Evolutionary conservation across 1,284 basidiomycete genomes (phyloP), one percentile per base, ranked within the genome.

Genomic region (Boletus hoseneyae): DNA sequence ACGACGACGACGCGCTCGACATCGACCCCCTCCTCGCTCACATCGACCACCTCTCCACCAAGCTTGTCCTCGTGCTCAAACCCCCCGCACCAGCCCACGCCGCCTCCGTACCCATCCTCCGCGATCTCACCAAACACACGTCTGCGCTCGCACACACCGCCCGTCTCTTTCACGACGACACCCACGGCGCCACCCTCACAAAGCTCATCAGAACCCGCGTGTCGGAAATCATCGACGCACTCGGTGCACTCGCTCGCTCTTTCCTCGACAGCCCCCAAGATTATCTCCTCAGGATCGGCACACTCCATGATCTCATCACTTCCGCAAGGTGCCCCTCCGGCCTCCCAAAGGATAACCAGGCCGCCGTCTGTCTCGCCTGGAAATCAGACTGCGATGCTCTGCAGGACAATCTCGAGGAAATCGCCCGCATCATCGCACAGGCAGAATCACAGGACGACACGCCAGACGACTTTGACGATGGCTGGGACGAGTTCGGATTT

Each of bases 401-500:
- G 35, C 72, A 77, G 18, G 88, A 91, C 61, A 80, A 77, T 7
- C 60, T 81, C 30, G 65, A 71, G 4, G 87, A 90, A 57, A 67
- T 87, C 8, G 70, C 71, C 30, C 76, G 76, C 47, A 78, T 85
- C 70, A 64, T 80, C 47, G 72, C 78, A 37, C 66, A 74, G 19
- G 67, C 64, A 33, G 55, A 65, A 37, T 37, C 33, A 9, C 15
- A 23, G 13, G 48, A 45, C 13, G 62, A 71, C 37, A 47, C 52
- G 2, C 56, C 65, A 12, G 61, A 60, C 15, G 64, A 67, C 15
- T 64, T 70, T 30, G 73, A 78, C 50, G 80, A 83, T 58, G 85
- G 82, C 10, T 87, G 83, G 84, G 78, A 77, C 51, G 86, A 87
- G 54, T 68, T 87, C 11, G 85, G 80, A 3, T 64, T 87, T 10